Base-by-base conservation (phyloP, 2,329 filamentous ascomycete species). In the Parastagonospora nodorum region DNA sequence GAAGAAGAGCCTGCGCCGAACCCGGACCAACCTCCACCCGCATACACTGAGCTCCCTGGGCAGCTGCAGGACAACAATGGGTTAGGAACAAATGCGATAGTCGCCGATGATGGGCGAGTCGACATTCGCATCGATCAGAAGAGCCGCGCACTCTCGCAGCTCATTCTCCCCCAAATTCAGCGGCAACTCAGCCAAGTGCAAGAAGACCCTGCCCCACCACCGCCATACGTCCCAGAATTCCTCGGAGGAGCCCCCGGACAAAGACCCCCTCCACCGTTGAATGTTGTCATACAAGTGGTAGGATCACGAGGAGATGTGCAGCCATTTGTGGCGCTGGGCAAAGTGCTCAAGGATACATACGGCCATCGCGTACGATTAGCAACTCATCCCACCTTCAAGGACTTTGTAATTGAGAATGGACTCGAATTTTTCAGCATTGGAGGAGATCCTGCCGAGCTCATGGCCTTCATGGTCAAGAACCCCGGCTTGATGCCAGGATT, bases 391-490 rank as follows among this genome's bases (percentile, higher is more conserved):
- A 74, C 71, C 2, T 81, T 81, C 67, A 76, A 77, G 53, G 69
- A 77, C 44, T 80, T 81, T 49, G 77, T 81, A 8, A 71, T 67
- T 9, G 77, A 80, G 52, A 78, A 79, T 60, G 78, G 78, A 2
- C 57, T 81, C 29, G 78, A 81, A 48, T 81, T 81, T 35, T 80
- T 79, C 71, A 79, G 73, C 52, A 80, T 81, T 50, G 77, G 78
- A 14, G 78, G 78, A 4, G 78, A 81, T 54, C 78, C 78, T 11
- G 70, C 77, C 10, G 74, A 77, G 53, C 71, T 81, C 33, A 81
- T 81, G 78, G 89, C 90, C 2, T 95, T 93, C 64, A 95, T 95
- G 90, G 90, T 94, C 39, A 92, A 92, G 73, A 89, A 94, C 60
- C 90, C 91, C 0, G 89, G 90, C 0, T 77, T 96, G 29, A 90